Conservation (phyloP, 1,139 yeast species). For the Debaryomyces coudertii region DNA sequence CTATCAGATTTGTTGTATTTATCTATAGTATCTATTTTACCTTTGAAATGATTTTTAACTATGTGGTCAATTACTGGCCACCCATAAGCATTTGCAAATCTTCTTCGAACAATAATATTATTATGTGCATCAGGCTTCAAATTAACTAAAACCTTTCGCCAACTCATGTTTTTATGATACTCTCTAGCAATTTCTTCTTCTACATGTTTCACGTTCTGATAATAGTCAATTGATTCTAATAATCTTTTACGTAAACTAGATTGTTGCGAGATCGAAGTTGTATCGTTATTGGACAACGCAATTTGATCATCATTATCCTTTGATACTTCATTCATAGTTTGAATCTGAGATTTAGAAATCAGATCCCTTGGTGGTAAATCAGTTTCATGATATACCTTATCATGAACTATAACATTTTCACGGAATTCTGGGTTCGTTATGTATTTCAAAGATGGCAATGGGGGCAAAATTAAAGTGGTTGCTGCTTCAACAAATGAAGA, state of each 20-base stretch:
- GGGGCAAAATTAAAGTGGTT: slow-evolving; percentile 79
- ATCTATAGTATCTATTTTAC: slow-evolving; percentile 16
- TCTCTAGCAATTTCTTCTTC: slow-evolving; percentile 89
- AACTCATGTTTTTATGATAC: slow-evolving; percentile 82
- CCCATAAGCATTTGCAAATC: slow-evolving; percentile 93
- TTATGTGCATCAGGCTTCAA: slow-evolving; percentile 95
- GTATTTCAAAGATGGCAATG: slow-evolving; percentile 73
- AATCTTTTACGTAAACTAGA: slow-evolving; percentile 21
- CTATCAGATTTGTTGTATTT: slow-evolving; percentile 3
- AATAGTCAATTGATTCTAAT: slow-evolving; percentile 25
- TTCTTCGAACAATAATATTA: slow-evolving; percentile 84
- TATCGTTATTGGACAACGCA: background rate
- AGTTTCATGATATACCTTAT: slow-evolving; percentile 40
- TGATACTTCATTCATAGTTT: background rate
- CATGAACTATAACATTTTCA: slow-evolving; percentile 43
- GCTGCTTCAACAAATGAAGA: slow-evolving; percentile 85
- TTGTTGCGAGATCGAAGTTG: background rate
- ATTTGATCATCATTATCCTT: background rate
- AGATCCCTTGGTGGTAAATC: slow-evolving; percentile 31
- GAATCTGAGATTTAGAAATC: background rate
- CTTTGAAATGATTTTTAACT: slow-evolving; percentile 42
- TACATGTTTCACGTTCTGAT: slow-evolving; percentile 24
- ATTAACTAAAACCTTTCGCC: slow-evolving; percentile 91
- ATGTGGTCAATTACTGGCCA: slow-evolving; percentile 92
- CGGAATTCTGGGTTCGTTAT: slow-evolving; percentile 61